These are phyloP conservation scores for Geotrichum phurueaensis DNA, from an alignment of 1,139 yeast genomes.

Conservation along the genomic window DNA sequence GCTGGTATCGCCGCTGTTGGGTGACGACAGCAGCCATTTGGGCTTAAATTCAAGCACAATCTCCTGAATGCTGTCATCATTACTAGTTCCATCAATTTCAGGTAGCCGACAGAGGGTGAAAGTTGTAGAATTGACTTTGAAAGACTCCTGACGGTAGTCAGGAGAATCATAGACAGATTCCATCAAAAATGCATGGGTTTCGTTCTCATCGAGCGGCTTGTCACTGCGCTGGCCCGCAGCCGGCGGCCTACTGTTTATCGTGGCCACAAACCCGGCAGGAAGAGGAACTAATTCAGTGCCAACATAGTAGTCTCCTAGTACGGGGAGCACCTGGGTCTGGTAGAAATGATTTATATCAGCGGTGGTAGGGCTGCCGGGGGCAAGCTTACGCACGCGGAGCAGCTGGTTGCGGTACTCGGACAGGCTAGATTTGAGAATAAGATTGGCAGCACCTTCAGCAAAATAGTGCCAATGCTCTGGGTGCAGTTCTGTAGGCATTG, in stretches of 20 bases:
- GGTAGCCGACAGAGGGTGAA: background rate
- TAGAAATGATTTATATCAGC: constrained; percentile 19
- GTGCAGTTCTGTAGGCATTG: background rate
- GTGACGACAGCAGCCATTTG: constrained; percentile 40
- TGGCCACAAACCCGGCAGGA: constrained; percentile 3
- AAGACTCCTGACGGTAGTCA: background rate
- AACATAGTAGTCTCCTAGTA: constrained; percentile 18
- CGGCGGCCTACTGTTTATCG: constrained; percentile 4
- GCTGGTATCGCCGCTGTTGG: constrained; percentile 17
- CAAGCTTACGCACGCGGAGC: constrained; percentile 26
- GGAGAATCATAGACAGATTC: constrained; percentile 15
- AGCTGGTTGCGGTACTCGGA: constrained; percentile 20
- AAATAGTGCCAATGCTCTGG: constrained; percentile 23
- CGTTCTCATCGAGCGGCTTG: constrained; percentile 12
- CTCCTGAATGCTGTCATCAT: background rate
- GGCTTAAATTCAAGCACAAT: constrained; percentile 41
- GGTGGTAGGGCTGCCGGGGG: constrained; percentile 19
- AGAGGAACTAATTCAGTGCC: constrained; percentile 20
- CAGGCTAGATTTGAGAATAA: constrained; percentile 19
- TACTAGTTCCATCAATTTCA: background rate
- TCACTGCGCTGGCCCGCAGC: constrained; percentile 9
- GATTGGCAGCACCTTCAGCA: constrained; percentile 30
- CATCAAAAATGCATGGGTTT: constrained; percentile 23
- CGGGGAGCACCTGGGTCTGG: constrained; percentile 17
- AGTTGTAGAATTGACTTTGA: background rate